These are phyloP conservation scores for Platismatia glauca DNA, from an alignment of 495 filamentous ascomycete species.

Conservation along the genomic window DNA sequence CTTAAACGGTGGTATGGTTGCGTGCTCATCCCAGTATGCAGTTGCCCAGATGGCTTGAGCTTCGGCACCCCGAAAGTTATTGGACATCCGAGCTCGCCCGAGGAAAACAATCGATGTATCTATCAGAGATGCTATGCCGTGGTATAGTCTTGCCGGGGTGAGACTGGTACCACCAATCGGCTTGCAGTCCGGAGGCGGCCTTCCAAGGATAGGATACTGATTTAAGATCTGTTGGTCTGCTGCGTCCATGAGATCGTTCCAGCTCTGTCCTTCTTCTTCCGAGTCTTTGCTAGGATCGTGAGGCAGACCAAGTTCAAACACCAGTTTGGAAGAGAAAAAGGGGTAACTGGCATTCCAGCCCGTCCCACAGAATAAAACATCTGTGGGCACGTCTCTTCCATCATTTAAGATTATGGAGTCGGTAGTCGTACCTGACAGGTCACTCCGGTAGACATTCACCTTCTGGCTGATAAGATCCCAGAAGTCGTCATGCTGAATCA, in stretches of 20 bases:
- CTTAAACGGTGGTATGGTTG: conserved; percentile 24
- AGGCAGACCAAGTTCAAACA: conserved; percentile 27
- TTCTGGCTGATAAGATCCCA: conserved; percentile 32
- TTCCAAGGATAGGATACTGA: conserved; percentile 32
- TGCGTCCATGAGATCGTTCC: conserved; percentile 26
- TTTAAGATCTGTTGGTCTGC: conserved; percentile 32
- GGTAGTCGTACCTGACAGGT: conserved; percentile 23
- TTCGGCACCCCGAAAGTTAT: conserved; percentile 34
- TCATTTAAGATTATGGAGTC: conserved; percentile 23
- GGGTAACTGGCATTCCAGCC: conserved; percentile 29
- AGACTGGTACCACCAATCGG: conserved; percentile 17
- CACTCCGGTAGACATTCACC: conserved; percentile 30
- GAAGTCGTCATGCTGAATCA: conserved; percentile 33
- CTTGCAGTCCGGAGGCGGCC: conserved; percentile 29
- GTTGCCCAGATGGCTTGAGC: conserved; percentile 38
- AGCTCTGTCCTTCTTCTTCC: conserved; percentile 21
- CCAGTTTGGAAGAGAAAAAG: conserved; percentile 24
- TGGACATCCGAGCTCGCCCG: conserved; percentile 27
- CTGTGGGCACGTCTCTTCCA: conserved; percentile 26
- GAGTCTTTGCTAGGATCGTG: conserved; percentile 22
- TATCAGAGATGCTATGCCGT: conserved; percentile 30
- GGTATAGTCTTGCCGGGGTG: conserved; percentile 35
- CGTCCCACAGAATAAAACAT: conserved; percentile 34
- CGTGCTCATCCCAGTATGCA: conserved; percentile 32
- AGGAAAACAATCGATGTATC: conserved; percentile 37